Base-by-base conservation (phyloP, 345 rosid genomes). In the Populus euphratica region DNA sequence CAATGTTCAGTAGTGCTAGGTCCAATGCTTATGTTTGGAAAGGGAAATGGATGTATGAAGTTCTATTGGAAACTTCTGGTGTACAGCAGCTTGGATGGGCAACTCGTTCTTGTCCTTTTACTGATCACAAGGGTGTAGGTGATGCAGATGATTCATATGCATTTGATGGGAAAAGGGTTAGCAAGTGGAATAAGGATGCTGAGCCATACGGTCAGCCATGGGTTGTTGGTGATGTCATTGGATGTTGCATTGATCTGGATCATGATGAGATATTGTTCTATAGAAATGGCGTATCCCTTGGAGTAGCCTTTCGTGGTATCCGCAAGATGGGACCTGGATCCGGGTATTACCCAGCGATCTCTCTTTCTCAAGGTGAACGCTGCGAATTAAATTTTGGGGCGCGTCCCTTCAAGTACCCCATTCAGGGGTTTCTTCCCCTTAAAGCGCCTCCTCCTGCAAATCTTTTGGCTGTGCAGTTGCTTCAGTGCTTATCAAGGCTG, bases 31-130 rank as follows among this genome's bases (percentile, higher is more conserved):
- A 86, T 85, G 91, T 91, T 73, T 95, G 99, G 99, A 90, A 87
- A 85, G 94, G 99, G 20, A 95, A 90, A 85, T 95, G 99, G 98
- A 93, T 95, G 99, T 95, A 93, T 81, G 99, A 95, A 89, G 97
- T 91, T 39, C 79, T 87, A 66, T 87, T 96, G 63, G 99, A 93
- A 85, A 93, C 98, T 80, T 90, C 93, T n/a, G 98, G 98, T 56
- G 85, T 93, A 66, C 99, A 91, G 59, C 96, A 91, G 81, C 92
- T 96, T 75, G 99, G 99, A 39, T 96, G 99, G 99, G 98, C 98
- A 21, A 93, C 97, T 33, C 85, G 87, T 68, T 84, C 93, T 59
- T 96, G 98, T 76, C 97, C 94, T 36, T 96, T 96, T 79, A 93
- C 94, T 44, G 96, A 96, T 59, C 96, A 86, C 85, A 88, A 91